Evolutionary conservation across 441 rosid genomes (phyloP), one percentile per base, ranked within the genome.

Genomic region (Jatropha multifida): DNA sequence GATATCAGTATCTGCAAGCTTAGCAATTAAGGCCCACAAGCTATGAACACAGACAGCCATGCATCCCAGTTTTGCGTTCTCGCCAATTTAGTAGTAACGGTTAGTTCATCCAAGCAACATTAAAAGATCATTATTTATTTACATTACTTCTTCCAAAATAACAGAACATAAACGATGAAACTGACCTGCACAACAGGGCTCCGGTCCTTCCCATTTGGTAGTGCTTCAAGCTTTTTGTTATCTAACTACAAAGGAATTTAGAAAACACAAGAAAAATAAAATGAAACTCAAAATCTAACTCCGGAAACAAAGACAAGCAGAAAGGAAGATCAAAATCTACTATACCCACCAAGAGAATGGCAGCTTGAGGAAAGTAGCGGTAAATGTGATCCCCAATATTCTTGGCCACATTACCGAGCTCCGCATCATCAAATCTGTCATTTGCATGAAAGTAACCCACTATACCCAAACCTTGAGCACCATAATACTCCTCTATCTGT

Each of bases 391-490:
- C 97, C n/a, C 92, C 98, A 73, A 96, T 88, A 83, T 92, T 96
- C 88, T 86, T 90, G 26, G 97, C 97, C 23, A 96, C 80, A 56
- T 81, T 84, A 76, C 88, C 87, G 15, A 94, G 96, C 82, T 92
- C 97, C 1, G 67, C 65, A 75, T 96, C 97, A 78, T 92, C 92
- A n/a, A 83, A 86, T 83, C 94, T 89, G 87, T 96, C 98, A 66
- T 96, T 96, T 2, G 96, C 98, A 72, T 96, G 97, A 71, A 91
- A 96, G 78, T 96, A 94, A 0, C 99, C 98, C 77, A 93, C 97
- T 54, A 96, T 84, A 52, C 90, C 82, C 64, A 92, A 68, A 52
- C 97, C 98, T 80, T 87, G 82, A 37, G 90, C 81, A 74, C 81
- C 85, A 81, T 85, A 94, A 77, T 90, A 84, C 86, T 96, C 97